Base-by-base conservation (phyloP, 2,329 filamentous ascomycete species). In the Juglanconis oblonga region DNA sequence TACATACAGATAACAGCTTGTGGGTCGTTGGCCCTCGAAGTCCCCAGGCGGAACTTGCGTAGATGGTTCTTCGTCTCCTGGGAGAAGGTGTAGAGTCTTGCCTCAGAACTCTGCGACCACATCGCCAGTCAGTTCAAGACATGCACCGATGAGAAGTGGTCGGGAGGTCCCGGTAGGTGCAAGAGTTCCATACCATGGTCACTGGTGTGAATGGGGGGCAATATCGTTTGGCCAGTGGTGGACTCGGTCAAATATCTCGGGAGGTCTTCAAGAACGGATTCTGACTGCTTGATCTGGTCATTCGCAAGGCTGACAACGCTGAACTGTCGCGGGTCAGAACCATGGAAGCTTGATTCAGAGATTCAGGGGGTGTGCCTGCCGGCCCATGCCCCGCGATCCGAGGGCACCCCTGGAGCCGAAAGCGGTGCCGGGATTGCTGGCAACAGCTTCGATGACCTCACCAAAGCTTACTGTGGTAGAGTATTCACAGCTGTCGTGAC, bases 1-100 rank as follows among this genome's bases (percentile, higher is more conserved):
- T 73, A 82, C 88, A 76, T 90, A 98, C 95, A 98, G 68, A 99
- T 96, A 64, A 96, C 87, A 63, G 93, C 95, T 79, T 97, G 92
- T 0, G 93, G 89, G 51, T 89, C 87, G 72, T 89, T 94, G 55
- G 92, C 87, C 66, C 95, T 83, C 38, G 93, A 97, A 2, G 95
- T 98, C 32, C 89, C 87, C 33, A 99, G 83, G 54, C 95, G 90
- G 79, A 99, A 99, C 77, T 97, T 98, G 75, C 91, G 90, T 66
- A 99, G 85, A 71, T 93, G 88, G 66, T 92, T 87, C 77, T 89
- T 95, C 50, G 92, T 97, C 77, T 95, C 91, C 65, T 87, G 85
- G 36, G 92, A 96, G 84, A 98, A 96, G 62, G 90, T 91, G 79
- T 97, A 98, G 64, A 98, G 84, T 68, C 92, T 84, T 64, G 92